phyloP scores from a whole-genome alignment of 2,329 filamentous ascomycete genomes.

The Pseudogymnoascus sp. region DNA sequence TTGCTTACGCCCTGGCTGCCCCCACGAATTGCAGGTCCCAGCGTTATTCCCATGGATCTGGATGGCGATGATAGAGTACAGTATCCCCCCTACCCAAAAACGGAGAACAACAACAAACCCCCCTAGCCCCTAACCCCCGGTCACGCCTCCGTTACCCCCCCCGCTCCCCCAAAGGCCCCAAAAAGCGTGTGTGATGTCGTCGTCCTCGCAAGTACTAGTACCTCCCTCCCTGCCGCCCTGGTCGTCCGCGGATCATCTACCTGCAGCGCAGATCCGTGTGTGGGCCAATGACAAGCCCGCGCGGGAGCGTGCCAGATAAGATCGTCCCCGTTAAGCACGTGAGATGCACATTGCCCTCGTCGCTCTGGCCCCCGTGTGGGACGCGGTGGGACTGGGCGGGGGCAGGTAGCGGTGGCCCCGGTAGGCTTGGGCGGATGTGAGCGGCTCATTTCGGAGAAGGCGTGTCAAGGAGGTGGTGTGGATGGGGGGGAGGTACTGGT shows the following conservation, averaged over 20 bases:
- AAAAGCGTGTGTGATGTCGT: neutral
- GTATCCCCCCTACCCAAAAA: neutral
- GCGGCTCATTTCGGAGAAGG: neutral
- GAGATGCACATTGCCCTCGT: neutral
- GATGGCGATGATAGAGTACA: neutral
- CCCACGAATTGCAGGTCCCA: neutral
- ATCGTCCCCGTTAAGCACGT: conserved; percentile 1
- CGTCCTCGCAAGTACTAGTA: neutral
- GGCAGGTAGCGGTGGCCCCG: neutral
- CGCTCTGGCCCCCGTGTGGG: neutral
- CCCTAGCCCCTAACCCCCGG: neutral
- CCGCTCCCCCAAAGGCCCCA: neutral
- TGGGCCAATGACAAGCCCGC: neutral
- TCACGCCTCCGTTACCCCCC: neutral
- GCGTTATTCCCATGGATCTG: neutral
- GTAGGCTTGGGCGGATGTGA: neutral
- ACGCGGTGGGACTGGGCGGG: neutral
- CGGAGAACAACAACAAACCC: neutral
- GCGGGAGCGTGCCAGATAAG: neutral
- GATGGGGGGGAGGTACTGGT: neutral
- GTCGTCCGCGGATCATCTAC: neutral
- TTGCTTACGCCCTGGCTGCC: neutral
- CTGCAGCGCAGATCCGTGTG: neutral
- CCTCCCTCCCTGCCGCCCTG: neutral
- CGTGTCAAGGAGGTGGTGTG: neutral